These are phyloP conservation scores for Nepenthes mirabilis DNA, from an alignment of 148 eudicot species.

Conservation along the genomic window DNA sequence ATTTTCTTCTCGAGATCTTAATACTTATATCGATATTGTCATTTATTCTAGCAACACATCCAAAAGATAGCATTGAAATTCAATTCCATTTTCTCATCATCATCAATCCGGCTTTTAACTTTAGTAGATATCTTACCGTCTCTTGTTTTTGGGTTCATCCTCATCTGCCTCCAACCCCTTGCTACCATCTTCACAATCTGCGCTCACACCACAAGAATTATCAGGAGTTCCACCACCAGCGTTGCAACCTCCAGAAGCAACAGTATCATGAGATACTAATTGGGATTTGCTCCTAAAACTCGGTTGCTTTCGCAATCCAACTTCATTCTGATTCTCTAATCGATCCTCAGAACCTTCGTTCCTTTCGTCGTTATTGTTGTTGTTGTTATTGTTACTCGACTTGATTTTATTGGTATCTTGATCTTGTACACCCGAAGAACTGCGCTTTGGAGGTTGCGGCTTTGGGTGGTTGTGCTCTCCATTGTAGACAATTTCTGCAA, in stretches of 20 bases:
- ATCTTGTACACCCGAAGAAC: slow-evolving; percentile 22
- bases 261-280: slow-evolving; percentile 12
- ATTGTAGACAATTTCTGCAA: slow-evolving; percentile 83
- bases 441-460: slow-evolving; percentile 46
- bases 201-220: slow-evolving; percentile 27
- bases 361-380: slow-evolving; percentile 14
- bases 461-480: slow-evolving; percentile 87
- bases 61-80: no score
- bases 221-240: slow-evolving; percentile 13
- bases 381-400: slow-evolving; percentile 12
- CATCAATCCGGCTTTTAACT: neutral
- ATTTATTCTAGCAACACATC: no score
- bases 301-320: slow-evolving; percentile 8
- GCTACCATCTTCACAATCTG: slow-evolving; percentile 26
- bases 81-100: neutral
- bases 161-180: slow-evolving; percentile 27
- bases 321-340: slow-evolving; percentile 17
- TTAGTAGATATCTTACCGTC: slow-evolving; percentile 35
- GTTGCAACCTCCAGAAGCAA: slow-evolving; percentile 10
- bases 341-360: slow-evolving; percentile 21
- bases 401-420: slow-evolving; percentile 8
- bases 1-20: no score
- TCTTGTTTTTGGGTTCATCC: slow-evolving; percentile 42
- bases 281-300: slow-evolving; percentile 8
- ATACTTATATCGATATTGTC: no score